A percentile compares a stretch with the other conserved stretches of the same genome.
phyloP scores from a whole-genome alignment of 257 asterid genomes.

The Gynochthodes officinalis region DNA sequence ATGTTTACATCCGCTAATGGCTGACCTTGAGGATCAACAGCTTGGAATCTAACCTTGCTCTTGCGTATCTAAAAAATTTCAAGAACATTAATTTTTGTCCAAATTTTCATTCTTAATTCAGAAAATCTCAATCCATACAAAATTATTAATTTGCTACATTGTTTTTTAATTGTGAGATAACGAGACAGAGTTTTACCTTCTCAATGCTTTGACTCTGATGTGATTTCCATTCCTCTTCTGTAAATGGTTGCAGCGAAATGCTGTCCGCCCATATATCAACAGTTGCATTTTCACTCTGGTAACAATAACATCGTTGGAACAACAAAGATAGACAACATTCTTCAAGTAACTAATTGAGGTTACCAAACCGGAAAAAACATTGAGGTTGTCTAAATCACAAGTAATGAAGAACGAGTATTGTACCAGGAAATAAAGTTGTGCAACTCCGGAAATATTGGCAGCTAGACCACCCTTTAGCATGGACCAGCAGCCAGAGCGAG shows the following conservation, averaged over 20 bases:
- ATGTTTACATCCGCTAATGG: neutral
- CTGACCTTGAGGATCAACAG: conserved; percentile 16
- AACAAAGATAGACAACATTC: too few species aligned
- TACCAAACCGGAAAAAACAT: too few species aligned
- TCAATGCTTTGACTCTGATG: conserved; percentile 44
- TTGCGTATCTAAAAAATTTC: conserved; percentile 23
- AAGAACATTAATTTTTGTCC: too few species aligned
- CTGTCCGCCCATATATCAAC: conserved; percentile 57
- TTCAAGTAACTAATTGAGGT: too few species aligned
- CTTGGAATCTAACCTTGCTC: conserved; percentile 28
- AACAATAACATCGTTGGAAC: neutral
- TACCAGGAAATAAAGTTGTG: conserved; percentile 45
- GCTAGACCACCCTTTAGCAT: conserved; percentile 64
- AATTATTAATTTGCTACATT: too few species aligned
- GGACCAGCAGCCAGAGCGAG: conserved; percentile 52
- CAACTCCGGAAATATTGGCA: conserved; percentile 37
- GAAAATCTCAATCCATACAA: too few species aligned
- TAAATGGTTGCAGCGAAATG: conserved; percentile 62
- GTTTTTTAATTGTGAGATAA: too few species aligned
- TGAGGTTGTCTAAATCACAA: too few species aligned
- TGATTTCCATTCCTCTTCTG: conserved; percentile 50
- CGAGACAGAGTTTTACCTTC: conserved; percentile 30
- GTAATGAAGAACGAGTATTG: neutral
- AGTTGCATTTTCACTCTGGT: conserved; percentile 39
- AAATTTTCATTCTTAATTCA: too few species aligned